A percentile compares a stretch with the other conserved stretches of the same genome.
phyloP scores from a whole-genome alignment of 805 yeast species.

The Blastobotrys attinorum region DNA sequence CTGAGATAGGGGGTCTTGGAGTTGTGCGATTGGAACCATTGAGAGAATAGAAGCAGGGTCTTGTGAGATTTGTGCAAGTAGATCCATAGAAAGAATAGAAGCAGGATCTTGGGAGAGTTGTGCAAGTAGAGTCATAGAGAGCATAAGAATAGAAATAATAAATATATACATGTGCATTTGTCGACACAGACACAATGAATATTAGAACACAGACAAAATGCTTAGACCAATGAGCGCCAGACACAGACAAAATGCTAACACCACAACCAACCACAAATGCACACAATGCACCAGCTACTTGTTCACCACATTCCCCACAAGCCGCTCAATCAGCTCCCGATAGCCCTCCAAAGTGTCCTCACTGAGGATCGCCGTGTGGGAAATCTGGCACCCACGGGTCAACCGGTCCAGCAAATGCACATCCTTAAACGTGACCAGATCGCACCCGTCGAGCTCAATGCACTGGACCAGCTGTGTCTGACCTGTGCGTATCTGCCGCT shows the following conservation, averaged over 20 bases:
- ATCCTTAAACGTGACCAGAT: slow-evolving; percentile 13
- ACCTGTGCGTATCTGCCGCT: slow-evolving; percentile 3
- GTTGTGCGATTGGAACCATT: too few relatives aligned
- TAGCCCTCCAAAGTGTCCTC: slow-evolving; percentile 17
- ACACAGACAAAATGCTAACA: too few relatives aligned
- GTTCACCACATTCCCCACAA: slow-evolving; percentile 2
- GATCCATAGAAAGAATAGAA: too few relatives aligned
- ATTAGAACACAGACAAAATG: too few relatives aligned
- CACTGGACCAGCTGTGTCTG: neutral
- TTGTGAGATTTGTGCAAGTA: neutral
- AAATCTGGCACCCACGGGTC: slow-evolving; percentile 6
- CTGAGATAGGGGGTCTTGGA: slow-evolving; percentile 2
- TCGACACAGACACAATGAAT: too few relatives aligned
- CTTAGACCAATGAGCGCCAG: too few relatives aligned
- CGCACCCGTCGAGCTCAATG: slow-evolving; percentile 5
- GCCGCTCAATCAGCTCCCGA: slow-evolving; percentile 10
- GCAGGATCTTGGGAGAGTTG: too few relatives aligned
- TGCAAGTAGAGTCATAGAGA: too few relatives aligned
- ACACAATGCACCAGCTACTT: too few relatives aligned
- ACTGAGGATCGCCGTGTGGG: slow-evolving; percentile 14
- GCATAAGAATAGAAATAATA: too few relatives aligned
- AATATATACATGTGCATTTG: too few relatives aligned
- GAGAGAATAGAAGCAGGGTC: neutral
- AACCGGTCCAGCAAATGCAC: slow-evolving; percentile 4
- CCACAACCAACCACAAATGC: too few relatives aligned